Base-by-base conservation (phyloP, 2,329 filamentous ascomycete species). In the Lecanosticta acicola region DNA sequence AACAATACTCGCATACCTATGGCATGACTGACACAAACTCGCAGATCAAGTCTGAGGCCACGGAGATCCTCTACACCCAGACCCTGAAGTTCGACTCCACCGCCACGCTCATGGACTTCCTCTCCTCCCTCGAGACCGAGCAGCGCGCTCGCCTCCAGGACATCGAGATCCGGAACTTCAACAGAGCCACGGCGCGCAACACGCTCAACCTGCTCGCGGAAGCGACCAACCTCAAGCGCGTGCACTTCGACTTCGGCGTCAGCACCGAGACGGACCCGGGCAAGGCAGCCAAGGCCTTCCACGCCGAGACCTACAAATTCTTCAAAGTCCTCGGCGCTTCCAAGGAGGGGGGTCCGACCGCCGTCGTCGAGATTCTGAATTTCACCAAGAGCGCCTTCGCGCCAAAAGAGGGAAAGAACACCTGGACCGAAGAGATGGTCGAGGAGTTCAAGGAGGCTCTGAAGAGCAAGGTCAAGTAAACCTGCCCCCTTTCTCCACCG, bases 231-330 rank as follows among this genome's bases (percentile, higher is more conserved):
- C 47, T 69, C 1, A 13, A 49, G 10, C 45, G 43, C 17, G 32
- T 70, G 33, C 50, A 49, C 46, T 59, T 70, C 48, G 50, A 56
- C 3, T 19, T 13, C 8, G 60, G 60, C 29, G 57, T 67, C 20
- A 54, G 41, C 24, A 21, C 37, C 26, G 62, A 62, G 16, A 52
- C 43, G 29, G 62, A 63, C 20, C 59, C 64, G 0, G 48, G 43
- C 18, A 68, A 64, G 41, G 61, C 64, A 1, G 63, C 64, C 32
- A 64, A 62, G 46, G 37, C 48, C 5, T 63, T 70, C 55, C 62
- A 58, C 56, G 54, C 55, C 32, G 65, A 68, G 26, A 59, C 60
- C 17, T 57, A 56, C 39, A 59, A 62, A 26, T 60, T 65, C 24
- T 50, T 65, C 8, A 51, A 59, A 32, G 46, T 54, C 1, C 43